Base-by-base conservation (phyloP, 768 basidiomycete genomes). In the Dacryopinax spathularia region DNA sequence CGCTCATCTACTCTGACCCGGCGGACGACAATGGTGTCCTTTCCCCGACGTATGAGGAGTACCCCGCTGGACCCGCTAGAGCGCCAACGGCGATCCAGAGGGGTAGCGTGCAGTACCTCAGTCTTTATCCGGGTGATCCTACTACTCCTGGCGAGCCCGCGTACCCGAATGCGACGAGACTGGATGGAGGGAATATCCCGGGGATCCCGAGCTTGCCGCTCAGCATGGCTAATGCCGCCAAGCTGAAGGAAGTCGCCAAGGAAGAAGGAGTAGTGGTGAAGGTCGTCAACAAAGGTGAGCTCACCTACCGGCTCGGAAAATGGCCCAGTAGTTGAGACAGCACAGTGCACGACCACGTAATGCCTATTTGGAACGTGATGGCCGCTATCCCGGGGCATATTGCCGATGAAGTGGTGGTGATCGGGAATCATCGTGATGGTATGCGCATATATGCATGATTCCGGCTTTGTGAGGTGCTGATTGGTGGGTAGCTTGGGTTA, bases 361-460 rank as follows among this genome's bases (percentile, higher is more conserved):
- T 81, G 3, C 90, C 91, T 16, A 91, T 95, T 59, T 95, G 91
- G 91, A 96, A 95, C 74, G 79, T 84, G 15, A 88, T 88, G 82
- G 86, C 81, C 12, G 79, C 85, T 31, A 87, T 94, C 64, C 91
- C 90, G 6, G 92, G 91, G 1, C 82, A 86, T 64, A 82, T 93
- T 69, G 80, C 80, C 64, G 85, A 92, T 69, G 94, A 96, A 72
- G 83, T 93, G 2, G 84, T 97, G 25, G 72, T 96, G 6, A 73
- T 97, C 60, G 94, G 93, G 2, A 87, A 88, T 67, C 93, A 96
- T 71, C 83, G 93, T 39, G 92, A 95, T 75, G 91, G 89, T 84
- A 66, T 67, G 80, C 71, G 48, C 18, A 31, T 64, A 6, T 18
- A 12, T 16, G 37, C 36, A 44, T 22, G 34, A n/a, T 43, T 60